phyloP scores from a whole-genome alignment of 2,329 filamentous ascomycete genomes.

The Alternaria sp. region DNA sequence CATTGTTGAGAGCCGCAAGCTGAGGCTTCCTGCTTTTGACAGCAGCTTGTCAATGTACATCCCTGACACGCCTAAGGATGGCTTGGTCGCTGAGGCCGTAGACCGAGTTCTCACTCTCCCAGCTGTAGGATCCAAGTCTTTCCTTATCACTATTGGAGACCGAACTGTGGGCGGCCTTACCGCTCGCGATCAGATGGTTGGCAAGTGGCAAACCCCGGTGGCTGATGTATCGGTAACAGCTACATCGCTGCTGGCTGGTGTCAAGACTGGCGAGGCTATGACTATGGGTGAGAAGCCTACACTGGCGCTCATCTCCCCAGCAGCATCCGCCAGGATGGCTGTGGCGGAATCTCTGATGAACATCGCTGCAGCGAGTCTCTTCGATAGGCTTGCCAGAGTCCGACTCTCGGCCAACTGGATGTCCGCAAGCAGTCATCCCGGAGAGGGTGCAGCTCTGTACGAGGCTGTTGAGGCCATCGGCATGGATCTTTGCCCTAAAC shows the following conservation, averaged over 20 bases:
- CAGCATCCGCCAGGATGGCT: constrained; percentile 93
- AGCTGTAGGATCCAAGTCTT: constrained; percentile 94
- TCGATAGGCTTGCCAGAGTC: constrained; percentile 77
- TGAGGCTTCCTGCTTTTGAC: constrained; percentile 76
- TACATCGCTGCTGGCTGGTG: constrained; percentile 76
- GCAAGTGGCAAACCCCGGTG: constrained; percentile 93
- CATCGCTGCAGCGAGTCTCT: constrained; percentile 79
- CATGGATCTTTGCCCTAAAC: constrained; percentile 86
- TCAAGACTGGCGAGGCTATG: constrained; percentile 92
- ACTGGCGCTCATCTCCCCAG: constrained; percentile 86
- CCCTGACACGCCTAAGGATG: constrained; percentile 62
- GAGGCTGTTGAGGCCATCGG: constrained; percentile 94
- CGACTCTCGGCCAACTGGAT: constrained; percentile 98
- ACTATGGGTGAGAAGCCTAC: constrained; percentile 93
- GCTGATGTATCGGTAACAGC: constrained; percentile 93
- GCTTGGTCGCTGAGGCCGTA: constrained; percentile 72
- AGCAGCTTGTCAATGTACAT: constrained; percentile 73
- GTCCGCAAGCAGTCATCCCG: constrained; percentile 92
- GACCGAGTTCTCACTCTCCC: constrained; percentile 84
- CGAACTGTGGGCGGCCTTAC: constrained; percentile 90
- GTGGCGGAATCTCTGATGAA: constrained; percentile 95
- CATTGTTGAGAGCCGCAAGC: constrained; percentile 73
- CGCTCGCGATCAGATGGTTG: constrained; percentile 92
- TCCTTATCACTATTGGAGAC: constrained; percentile 96
- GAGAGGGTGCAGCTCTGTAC: constrained; percentile 90